phyloP scores from a whole-genome alignment of 768 basidiomycete genomes.

The Lactarius pseudohatsudake region DNA sequence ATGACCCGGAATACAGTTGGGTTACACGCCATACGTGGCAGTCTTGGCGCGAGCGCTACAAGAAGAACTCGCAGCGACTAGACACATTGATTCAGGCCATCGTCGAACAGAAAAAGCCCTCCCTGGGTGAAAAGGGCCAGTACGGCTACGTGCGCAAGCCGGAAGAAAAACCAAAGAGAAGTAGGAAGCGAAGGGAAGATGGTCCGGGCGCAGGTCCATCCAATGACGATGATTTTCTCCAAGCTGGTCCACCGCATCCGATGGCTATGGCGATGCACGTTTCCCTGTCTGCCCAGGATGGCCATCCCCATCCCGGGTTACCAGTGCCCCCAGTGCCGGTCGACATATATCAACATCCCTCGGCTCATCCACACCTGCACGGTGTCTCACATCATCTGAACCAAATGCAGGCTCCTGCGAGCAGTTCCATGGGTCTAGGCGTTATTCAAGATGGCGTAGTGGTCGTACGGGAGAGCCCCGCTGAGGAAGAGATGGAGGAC shows the following conservation, averaged over 20 bases:
- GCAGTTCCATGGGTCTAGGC: slow-evolving; percentile 33
- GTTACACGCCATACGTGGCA: slow-evolving; percentile 85
- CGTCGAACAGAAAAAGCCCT: slow-evolving; percentile 68
- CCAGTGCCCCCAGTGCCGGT: slow-evolving; percentile 21
- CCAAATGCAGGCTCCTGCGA: slow-evolving; percentile 19
- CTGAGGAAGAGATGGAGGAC: slow-evolving; percentile 69
- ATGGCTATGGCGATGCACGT: slow-evolving; percentile 28
- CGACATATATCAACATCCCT: slow-evolving; percentile 21
- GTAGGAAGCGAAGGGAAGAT: slow-evolving; percentile 30
- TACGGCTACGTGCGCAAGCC: slow-evolving; percentile 78
- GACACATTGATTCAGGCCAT: slow-evolving; percentile 63
- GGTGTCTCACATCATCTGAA: slow-evolving; percentile 18
- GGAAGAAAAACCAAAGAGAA: slow-evolving; percentile 61
- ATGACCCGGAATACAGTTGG: slow-evolving; percentile 75
- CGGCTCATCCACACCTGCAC: slow-evolving; percentile 23
- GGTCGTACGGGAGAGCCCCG: slow-evolving; percentile 44
- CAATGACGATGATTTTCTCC: slow-evolving; percentile 28
- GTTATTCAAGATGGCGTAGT: slow-evolving; percentile 29
- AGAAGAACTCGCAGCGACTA: slow-evolving; percentile 72
- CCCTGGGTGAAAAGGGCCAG: slow-evolving; percentile 74
- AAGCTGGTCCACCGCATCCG: slow-evolving; percentile 24
- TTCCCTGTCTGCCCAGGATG: slow-evolving; percentile 19
- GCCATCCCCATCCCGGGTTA: slow-evolving; percentile 19
- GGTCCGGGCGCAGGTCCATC: slow-evolving; percentile 15
- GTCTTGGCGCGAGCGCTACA: slow-evolving; percentile 87